These are phyloP conservation scores for Barnettozyma pratensis DNA, from an alignment of 805 yeast species.

Conservation along the genomic window DNA sequence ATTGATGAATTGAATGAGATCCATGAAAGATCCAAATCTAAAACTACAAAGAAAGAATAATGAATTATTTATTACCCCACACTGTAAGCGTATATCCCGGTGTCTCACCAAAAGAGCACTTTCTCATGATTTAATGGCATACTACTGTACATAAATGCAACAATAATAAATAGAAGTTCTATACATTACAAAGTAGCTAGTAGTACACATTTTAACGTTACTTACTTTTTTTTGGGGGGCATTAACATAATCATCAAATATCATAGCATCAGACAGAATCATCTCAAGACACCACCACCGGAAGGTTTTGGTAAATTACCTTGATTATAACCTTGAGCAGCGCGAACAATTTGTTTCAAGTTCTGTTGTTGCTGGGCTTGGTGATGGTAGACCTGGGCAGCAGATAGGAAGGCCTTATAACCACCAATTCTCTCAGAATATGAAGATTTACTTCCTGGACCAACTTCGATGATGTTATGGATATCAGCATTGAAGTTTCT, in stretches of 20 bases:
- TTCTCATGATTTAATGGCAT: neutral
- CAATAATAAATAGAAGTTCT: too few relatives aligned
- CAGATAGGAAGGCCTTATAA: constrained; percentile 37
- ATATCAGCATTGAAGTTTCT: constrained; percentile 26
- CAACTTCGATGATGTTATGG: constrained; percentile 39
- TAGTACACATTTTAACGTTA: too few relatives aligned
- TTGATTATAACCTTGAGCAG: constrained; percentile 2
- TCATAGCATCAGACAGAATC: constrained; percentile 1
- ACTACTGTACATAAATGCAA: neutral
- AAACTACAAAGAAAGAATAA: neutral
- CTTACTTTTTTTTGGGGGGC: neutral
- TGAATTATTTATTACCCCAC: neutral
- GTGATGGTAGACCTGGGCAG: constrained; percentile 15
- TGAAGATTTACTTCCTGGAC: constrained; percentile 43
- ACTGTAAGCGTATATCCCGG: too few relatives aligned
- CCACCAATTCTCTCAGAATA: constrained; percentile 48
- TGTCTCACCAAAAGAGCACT: too few relatives aligned
- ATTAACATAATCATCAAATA: neutral
- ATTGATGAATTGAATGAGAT: constrained; percentile 5
- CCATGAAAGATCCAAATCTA: neutral
- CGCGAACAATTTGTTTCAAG: constrained; percentile 11
- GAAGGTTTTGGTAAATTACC: constrained; percentile 19
- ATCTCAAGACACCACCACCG: constrained; percentile 22
- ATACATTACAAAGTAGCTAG: too few relatives aligned
- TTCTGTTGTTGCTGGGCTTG: constrained; percentile 14